Evolutionary conservation across 148 eudicot genomes (phyloP).

Genomic region (Arctostaphylos glauca): DNA sequence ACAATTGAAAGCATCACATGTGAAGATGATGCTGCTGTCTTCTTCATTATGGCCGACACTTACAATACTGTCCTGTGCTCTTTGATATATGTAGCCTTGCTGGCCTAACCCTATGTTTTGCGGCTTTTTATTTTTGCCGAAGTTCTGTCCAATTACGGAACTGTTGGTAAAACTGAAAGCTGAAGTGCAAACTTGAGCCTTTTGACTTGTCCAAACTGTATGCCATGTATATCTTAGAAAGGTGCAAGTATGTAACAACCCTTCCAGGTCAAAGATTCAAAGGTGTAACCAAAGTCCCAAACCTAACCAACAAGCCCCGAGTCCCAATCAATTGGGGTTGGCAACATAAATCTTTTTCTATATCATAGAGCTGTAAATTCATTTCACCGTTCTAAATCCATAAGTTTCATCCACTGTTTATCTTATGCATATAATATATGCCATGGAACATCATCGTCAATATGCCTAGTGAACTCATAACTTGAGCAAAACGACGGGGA

Average conservation of each 20-base stretch:
- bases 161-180: not conserved
- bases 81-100: not conserved
- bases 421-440: not conserved
- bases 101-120: not conserved
- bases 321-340: not conserved
- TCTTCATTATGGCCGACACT: not conserved
- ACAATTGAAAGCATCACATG: not conserved
- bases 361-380: not conserved
- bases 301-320: not conserved
- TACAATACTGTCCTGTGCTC: not conserved
- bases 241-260: not conserved
- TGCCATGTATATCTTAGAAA: not conserved
- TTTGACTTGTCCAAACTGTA: not conserved
- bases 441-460: constrained; percentile 1
- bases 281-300: not conserved
- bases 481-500: not conserved
- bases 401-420: not conserved
- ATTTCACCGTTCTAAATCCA: not conserved
- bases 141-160: not conserved
- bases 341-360: not conserved
- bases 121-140: not conserved
- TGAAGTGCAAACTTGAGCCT: not conserved
- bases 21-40: not conserved
- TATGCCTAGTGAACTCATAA: not conserved
- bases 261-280: not conserved